Conservation (phyloP, 2,329 filamentous ascomycete species). For the Penicillium sp. region DNA sequence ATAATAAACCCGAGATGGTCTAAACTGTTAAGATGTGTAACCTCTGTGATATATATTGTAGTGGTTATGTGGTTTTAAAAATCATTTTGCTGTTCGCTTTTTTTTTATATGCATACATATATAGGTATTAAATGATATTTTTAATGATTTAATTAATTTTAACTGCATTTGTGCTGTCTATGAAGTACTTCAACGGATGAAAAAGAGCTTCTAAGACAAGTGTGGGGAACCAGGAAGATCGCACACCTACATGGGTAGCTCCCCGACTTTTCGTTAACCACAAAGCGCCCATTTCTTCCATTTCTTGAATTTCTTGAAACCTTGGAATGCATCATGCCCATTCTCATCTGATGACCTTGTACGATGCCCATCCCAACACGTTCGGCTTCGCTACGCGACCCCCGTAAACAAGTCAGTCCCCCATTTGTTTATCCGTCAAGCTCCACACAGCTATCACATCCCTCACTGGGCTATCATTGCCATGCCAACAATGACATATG, state of each 20-base stretch:
- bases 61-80: no score
- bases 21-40: no score
- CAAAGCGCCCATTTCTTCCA: neutral
- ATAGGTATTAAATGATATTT: no score
- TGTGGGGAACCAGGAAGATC: neutral
- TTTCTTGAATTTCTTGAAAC: neutral
- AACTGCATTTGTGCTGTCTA: no score
- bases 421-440: conserved; percentile 1
- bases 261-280: neutral
- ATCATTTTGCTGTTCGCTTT: no score
- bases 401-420: conserved; percentile 32
- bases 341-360: conserved; percentile 1
- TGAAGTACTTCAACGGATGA: no score
- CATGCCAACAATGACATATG: neutral
- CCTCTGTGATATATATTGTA: no score
- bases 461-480: conserved; percentile 4
- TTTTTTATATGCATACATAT: neutral
- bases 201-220: neutral
- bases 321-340: neutral
- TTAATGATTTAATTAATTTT: no score
- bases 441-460: conserved; percentile 18
- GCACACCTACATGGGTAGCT: neutral
- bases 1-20: no score
- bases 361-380: conserved; percentile 42
- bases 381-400: conserved; percentile 36